Evolutionary conservation across 2,329 filamentous ascomycete genomes (phyloP), one percentile per base, ranked within the genome.

Genomic region (Fusarium tricinctum): DNA sequence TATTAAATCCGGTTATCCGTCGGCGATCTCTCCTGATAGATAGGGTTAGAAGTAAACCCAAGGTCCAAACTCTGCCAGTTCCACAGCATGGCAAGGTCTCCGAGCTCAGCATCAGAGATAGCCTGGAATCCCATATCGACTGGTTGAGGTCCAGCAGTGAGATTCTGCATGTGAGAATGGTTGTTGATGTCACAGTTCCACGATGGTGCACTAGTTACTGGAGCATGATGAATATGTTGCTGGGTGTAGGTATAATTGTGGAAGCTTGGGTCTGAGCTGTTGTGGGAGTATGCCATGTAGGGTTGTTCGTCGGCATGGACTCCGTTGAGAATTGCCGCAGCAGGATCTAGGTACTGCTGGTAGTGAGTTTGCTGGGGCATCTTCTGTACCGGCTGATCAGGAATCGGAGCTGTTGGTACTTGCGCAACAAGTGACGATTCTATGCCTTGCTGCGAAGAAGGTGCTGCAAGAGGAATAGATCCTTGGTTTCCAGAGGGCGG

Each of bases 61-160:
- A 64, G 20, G 10, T 64, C 55, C 35, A 64, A 13, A n/a, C 61
- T 64, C 35, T 64, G 30, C 61, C 61, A 64, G 26, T 64, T 64
- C 60, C 61, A 64, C n/a, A 64, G 3, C 60, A 65, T 64, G 3
- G 60, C 61, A 14, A 64, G 42, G 30, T 64, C 61, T 4, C 60
- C 61, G 3, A 64, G 13, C 14, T 65, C 61, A 9, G 54, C 54
- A 3, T 65, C 62, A 7, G 61, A 65, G 2, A 65, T 59, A 1
- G 39, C 22, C 8, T 65, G 46, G n/a, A 62, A 63, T 33, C 42
- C 52, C 60, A 64, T 59, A 0, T 64, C 46, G 0, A 42, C 12
- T 3, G 45, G 35, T 0, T n/a, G 42, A 22, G 47, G 35, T 12
- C 15, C 53, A 47, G 30, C 8, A 6, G 52, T 23, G 3, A 44